phyloP scores from a whole-genome alignment of 352 stramenopile species.

The Globisporangium nodosum region DNA sequence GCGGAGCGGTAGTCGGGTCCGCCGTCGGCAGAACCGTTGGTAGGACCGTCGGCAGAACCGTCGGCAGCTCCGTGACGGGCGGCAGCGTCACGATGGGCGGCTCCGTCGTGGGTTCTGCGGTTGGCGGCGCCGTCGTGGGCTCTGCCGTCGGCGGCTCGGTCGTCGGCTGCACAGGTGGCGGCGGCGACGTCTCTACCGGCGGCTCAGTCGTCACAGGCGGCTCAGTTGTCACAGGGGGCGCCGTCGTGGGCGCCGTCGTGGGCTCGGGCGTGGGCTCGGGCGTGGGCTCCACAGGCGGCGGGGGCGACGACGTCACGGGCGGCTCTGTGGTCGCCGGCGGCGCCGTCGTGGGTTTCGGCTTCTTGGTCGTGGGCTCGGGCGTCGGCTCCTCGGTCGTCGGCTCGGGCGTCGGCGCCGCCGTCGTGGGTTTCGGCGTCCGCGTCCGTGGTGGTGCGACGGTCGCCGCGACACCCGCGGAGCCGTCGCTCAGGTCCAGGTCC shows the following conservation, averaged over 20 bases:
- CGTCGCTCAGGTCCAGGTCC: not conserved
- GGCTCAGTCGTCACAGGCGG: conserved; percentile 1
- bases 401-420: not conserved
- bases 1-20: conserved; percentile 2
- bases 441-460: not conserved
- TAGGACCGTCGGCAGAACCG: too few species aligned
- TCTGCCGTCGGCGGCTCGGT: not conserved
- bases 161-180: not conserved
- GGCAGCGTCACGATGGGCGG: conserved; percentile 3
- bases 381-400: not conserved
- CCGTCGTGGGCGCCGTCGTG: conserved; percentile 2
- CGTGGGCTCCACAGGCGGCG: not conserved
- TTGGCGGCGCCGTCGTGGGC: conserved; percentile 1
- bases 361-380: not conserved
- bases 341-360: not conserved
- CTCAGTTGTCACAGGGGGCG: not conserved
- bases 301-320: not conserved
- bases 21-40: not conserved
- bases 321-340: not conserved
- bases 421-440: not conserved
- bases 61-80: not conserved
- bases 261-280: conserved; percentile 2
- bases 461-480: not conserved
- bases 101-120: conserved; percentile 9
- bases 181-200: not conserved